These are phyloP conservation scores for Scedosporium aurantiacum DNA, from an alignment of 2,329 filamentous ascomycete genomes.

Conservation along the genomic window DNA sequence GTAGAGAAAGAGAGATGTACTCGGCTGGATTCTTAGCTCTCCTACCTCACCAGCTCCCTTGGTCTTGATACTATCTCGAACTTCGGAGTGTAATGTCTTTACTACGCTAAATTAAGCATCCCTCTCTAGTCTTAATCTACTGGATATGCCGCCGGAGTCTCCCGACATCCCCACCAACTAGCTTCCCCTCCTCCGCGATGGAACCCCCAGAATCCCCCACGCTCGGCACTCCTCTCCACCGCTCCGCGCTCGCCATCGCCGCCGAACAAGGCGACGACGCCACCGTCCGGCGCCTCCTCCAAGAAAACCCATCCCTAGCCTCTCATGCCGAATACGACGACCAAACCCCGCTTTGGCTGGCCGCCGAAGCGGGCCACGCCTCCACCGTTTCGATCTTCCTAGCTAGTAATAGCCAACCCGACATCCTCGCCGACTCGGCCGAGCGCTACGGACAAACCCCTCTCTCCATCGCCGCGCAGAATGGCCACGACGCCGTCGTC, in stretches of 20 bases:
- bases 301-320: not conserved
- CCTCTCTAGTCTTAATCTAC: not conserved
- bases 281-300: not conserved
- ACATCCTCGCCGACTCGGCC: not conserved
- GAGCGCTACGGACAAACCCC: slow-evolving; percentile 10
- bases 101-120: not conserved
- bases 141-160: not conserved
- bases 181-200: not conserved
- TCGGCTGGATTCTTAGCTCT: too few species aligned
- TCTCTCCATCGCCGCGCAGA: slow-evolving; percentile 12
- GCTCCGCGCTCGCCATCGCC: slow-evolving; percentile 4
- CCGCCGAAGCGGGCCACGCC: slow-evolving; percentile 4
- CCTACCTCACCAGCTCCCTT: not conserved
- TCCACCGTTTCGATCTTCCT: slow-evolving; percentile 2
- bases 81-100: not conserved
- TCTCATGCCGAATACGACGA: slow-evolving; percentile 1
- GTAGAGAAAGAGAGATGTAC: too few species aligned
- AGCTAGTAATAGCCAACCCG: not conserved
- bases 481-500: slow-evolving; percentile 11
- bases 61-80: not conserved
- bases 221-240: slow-evolving; percentile 2
- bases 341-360: slow-evolving; percentile 7
- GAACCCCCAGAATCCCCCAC: slow-evolving; percentile 4
- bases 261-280: slow-evolving; percentile 5
- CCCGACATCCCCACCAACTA: not conserved